Evolutionary conservation across 1,284 basidiomycete species (phyloP).

Genomic region (Thecaphora frezii): DNA sequence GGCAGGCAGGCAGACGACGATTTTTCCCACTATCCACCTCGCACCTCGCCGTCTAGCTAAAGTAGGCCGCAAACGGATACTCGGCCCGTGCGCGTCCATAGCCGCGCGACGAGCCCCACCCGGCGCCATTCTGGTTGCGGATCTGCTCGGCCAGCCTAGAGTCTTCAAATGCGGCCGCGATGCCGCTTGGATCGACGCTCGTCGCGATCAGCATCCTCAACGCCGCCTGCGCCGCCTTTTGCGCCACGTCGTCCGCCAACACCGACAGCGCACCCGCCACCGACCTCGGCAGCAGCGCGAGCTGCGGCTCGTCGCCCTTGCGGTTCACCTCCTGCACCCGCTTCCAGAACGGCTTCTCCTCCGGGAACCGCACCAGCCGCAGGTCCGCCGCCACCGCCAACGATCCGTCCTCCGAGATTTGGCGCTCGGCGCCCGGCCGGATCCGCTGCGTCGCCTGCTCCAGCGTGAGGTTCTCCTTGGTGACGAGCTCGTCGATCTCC

Average conservation of each 20-base stretch:
- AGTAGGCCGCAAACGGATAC: constrained; percentile 26
- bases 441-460: constrained; percentile 34
- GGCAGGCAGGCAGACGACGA: too few relatives aligned
- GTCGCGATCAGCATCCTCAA: constrained; percentile 33
- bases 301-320: constrained; percentile 38
- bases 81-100: constrained; percentile 26
- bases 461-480: constrained; percentile 30
- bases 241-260: constrained; percentile 27
- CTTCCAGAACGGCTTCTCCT: constrained; percentile 42
- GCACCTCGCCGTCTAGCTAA: constrained; percentile 9
- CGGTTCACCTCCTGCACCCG: constrained; percentile 36
- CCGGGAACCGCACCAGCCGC: constrained; percentile 44
- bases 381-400: constrained; percentile 37
- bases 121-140: constrained; percentile 16
- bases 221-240: constrained; percentile 26
- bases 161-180: constrained; percentile 34
- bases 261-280: constrained; percentile 20
- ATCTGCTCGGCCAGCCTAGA: constrained; percentile 24
- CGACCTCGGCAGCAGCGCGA: constrained; percentile 17
- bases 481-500: constrained; percentile 30
- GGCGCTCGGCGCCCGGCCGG: constrained; percentile 24
- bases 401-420: constrained; percentile 21
- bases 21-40: neutral
- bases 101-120: constrained; percentile 11
- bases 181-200: constrained; percentile 26